Percentiles rank a stretch among this genome's conserved stretches.
These are phyloP conservation scores for Dryas drummondii DNA, from an alignment of 306 rosid genomes.

Conservation along the genomic window DNA sequence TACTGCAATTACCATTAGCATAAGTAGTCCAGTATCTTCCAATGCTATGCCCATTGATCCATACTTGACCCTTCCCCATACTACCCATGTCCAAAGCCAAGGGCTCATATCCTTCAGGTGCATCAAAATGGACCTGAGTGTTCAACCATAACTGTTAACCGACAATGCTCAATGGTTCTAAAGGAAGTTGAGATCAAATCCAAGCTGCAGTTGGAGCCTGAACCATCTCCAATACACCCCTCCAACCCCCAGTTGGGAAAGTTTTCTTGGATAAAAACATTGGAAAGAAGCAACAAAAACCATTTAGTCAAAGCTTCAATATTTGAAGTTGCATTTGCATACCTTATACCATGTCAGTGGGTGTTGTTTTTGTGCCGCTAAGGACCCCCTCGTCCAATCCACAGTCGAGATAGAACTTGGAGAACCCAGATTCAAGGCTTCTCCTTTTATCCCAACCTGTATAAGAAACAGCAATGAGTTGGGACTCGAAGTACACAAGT, in stretches of 20 bases:
- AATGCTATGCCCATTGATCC: conserved; percentile 82
- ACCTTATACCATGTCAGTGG: conserved; percentile 74
- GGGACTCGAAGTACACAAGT: neutral
- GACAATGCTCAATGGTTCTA: neutral
- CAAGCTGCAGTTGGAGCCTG: neutral
- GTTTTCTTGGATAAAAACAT: neutral
- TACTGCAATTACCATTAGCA: conserved; percentile 58
- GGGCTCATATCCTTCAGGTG: conserved; percentile 69
- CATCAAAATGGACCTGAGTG: conserved; percentile 53
- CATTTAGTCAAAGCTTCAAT: neutral
- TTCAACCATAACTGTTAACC: conserved; percentile 15
- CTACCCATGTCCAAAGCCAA: conserved; percentile 78
- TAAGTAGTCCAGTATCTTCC: conserved; percentile 84
- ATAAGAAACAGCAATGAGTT: neutral
- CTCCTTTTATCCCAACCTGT: conserved; percentile 59
- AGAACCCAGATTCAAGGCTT: conserved; percentile 45
- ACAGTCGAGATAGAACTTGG: conserved; percentile 45
- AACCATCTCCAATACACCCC: neutral
- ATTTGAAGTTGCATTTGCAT: conserved; percentile 7
- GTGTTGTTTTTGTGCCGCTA: conserved; percentile 34
- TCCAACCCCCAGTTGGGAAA: neutral
- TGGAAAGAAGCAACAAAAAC: neutral
- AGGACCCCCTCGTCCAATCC: conserved; percentile 53
- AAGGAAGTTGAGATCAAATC: neutral
- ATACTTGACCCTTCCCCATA: conserved; percentile 85